These are phyloP conservation scores for Phytophthora fragariae DNA, from an alignment of 352 stramenopile species.

Conservation along the genomic window DNA sequence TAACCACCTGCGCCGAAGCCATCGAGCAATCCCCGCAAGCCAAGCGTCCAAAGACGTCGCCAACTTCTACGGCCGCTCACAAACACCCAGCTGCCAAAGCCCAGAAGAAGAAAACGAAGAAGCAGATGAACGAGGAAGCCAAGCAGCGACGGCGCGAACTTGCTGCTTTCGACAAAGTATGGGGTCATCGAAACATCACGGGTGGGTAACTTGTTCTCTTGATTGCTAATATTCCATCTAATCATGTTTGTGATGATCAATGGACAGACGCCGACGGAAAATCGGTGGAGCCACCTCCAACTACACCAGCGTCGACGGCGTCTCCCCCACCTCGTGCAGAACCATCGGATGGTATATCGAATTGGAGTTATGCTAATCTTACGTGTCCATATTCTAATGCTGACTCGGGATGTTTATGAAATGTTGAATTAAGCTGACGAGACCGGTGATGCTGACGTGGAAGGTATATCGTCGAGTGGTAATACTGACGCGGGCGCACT, in stretches of 20 bases:
- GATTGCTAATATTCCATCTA: neutral
- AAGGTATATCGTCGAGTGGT: too few relatives aligned
- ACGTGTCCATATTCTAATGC: neutral
- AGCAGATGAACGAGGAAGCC: slow-evolving; percentile 1
- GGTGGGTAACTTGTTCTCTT: neutral
- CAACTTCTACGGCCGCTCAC: neutral
- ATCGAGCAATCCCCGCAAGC: neutral
- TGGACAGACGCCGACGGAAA: slow-evolving; percentile 1
- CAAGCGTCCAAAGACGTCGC: neutral
- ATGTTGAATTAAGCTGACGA: neutral
- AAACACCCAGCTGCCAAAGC: neutral
- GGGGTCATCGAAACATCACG: slow-evolving; percentile 1
- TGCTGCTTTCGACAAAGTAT: slow-evolving; percentile 13
- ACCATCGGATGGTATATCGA: neutral
- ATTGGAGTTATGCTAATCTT: neutral
- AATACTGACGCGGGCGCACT: too few relatives aligned
- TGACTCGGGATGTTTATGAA: neutral
- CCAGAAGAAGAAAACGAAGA: slow-evolving; percentile 5
- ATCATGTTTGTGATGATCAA: neutral
- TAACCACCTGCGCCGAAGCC: neutral
- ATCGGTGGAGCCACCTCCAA: neutral
- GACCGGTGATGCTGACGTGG: slow-evolving; percentile 4
- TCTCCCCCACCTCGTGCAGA: neutral
- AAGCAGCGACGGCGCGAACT: neutral
- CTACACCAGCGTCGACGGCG: neutral